Base-by-base conservation (phyloP, 1,284 basidiomycete species). In the Trametes polyzona region DNA sequence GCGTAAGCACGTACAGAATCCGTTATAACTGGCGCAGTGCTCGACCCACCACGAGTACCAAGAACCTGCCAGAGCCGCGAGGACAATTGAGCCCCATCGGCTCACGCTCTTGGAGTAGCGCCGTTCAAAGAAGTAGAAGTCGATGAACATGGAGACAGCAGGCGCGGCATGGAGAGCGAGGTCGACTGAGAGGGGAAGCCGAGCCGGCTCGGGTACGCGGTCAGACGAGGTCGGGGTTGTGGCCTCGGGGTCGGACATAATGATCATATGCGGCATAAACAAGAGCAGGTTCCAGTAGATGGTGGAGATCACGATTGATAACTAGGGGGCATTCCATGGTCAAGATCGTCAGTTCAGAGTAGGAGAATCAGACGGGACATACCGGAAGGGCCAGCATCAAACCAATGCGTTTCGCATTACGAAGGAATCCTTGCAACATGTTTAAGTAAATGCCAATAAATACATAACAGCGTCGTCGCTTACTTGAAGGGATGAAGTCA, bases 251-350 rank as follows among this genome's bases (percentile, higher is more conserved):
- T 61, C 65, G 26, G 56, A 63, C 65, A 55, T 62, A n/a, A 60
- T 55, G 52, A 91, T 86, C 23, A 88, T 74, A 12, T 72, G 55
- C 0, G 89, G 87, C 44, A 78, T 71, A 44, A 80, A 65, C 12
- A 82, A 50, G 17, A 88, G 57, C 16, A 92, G 75, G 1, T 79
- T 71, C 89, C 88, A 91, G 73, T 93, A 93, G 54, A 93, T 86
- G 27, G 76, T 72, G 2, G 89, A 83, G 47, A 94, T 82, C 58
- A 90, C 82, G 37, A 88, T 78, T 17, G 83, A 79, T 27, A 91
- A 67, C 86, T 89, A 53, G 8, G 23, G 24, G 16, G 30, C 55
- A 40, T 30, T 11, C 23, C 11, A 27, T 33, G 24, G 30, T 47
- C 19, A 47, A 21, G 6, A 2, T 2, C 12, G 3, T 23, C 19